Evolutionary conservation across 371 early-diverging fungal genomes (phyloP), one percentile per base, ranked within the genome.

Genomic region (Nematocida displodere): DNA sequence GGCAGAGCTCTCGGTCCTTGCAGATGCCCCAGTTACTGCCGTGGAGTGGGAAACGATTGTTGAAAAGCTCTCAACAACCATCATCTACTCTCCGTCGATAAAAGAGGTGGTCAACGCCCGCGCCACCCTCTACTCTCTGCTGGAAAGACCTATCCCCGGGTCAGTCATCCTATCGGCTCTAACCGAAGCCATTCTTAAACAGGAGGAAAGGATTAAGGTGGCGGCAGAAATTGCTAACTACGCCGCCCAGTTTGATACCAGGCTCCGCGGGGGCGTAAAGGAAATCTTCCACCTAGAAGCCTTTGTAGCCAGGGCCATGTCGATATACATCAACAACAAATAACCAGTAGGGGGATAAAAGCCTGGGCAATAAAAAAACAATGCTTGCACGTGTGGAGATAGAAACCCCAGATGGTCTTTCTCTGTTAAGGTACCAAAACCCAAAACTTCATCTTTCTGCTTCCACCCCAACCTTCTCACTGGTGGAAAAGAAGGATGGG

Each of bases 211-310:
- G 3, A 48, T 63, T 24, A 31, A 78, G 47, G 34, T 4, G 24
- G 52, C 64, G 17, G 63, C 13, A 26, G 37, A n/a, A n/a, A 33
- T 66, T 26, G 47, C 50, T 3, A 88, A 77, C 31, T 31, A 36
- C 24, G 75, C 77, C 1, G 44, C 79, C 29, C 76, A 54, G 63
- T 82, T 79, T 78, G 64, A 79, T 8, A 76, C 78, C 54, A 82
- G 83, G 91, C 92, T 96, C 76, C 86, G 87, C 34, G 76, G 85
- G 15, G 99, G 97, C 0, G 87, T 85, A 49, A 97, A 96, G 85
- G 86, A 89, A 0, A 92, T 99, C 20, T 91, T 94, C 77, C 97
- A 99, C 83, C 82, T 99, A 33, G 99, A 99, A 82, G 94, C 94
- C 0, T 97, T 93, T 85, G 89, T 90, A 15, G 91, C 91, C 34